Evolutionary conservation across 345 rosid genomes (phyloP).

Genomic region (Raphanus sativus): DNA sequence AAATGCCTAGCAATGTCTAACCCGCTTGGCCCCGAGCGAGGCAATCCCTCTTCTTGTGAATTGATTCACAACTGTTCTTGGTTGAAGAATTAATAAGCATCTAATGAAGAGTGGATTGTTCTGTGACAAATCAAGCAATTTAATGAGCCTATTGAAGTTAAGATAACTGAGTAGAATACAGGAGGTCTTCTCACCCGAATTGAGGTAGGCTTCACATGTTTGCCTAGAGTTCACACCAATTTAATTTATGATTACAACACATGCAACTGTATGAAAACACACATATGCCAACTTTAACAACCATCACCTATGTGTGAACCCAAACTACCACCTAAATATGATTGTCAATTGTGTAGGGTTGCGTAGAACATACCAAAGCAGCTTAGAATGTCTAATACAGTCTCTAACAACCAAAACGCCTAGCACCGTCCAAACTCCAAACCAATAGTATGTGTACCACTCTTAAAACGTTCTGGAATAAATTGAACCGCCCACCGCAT

Average conservation of each 20-base stretch:
- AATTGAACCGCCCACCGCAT: conserved; percentile 1
- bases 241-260: background rate
- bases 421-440: background rate
- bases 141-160: conserved; percentile 75
- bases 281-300: background rate
- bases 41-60: conserved; percentile 79
- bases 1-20: background rate
- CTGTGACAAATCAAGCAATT: conserved; percentile 66
- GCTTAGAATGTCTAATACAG: background rate
- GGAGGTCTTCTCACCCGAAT: conserved; percentile 85
- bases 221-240: background rate
- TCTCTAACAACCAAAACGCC: background rate
- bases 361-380: background rate
- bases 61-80: conserved; percentile 15
- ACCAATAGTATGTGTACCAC: too few relatives aligned
- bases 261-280: background rate
- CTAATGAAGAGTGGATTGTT: background rate
- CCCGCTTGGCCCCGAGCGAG: conserved; percentile 74
- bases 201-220: conserved; percentile 46
- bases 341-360: background rate
- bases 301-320: background rate
- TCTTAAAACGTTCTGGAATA: background rate
- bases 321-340: background rate
- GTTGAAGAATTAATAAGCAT: conserved; percentile 4
- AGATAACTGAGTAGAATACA: conserved; percentile 82